Evolutionary conservation across 352 stramenopile species (phyloP), one percentile per base, ranked within the genome.

Genomic region (Phytophthora boehmeriae): DNA sequence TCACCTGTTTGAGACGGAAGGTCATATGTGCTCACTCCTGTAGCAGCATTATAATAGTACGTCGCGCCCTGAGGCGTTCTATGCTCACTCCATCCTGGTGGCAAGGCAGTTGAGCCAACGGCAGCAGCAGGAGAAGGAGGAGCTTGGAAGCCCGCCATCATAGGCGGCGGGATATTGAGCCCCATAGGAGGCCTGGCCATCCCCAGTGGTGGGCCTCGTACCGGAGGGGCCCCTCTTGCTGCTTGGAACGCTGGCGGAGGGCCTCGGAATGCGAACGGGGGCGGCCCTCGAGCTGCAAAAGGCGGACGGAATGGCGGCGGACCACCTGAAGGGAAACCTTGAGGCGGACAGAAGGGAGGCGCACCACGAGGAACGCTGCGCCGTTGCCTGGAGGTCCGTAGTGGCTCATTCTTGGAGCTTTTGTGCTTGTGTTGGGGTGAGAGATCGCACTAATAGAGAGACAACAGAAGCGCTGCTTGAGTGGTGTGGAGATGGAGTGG

Each of bases 21-120:
- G 20, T 90, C 83, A 42, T 90, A 92, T 8, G 80, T 89, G 45
- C 75, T 89, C 5, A 88, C 78, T 2, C 81, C 75, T 13, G 80
- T 88, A 22, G 57, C 45, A 2, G 74, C 55, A 44, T 89, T 88
- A 50, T 88, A 84, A 51, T 81, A 92, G 57, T 90, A 92, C 38
- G 63, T 70, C 35, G 69, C 56, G 8, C 78, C 80, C 36, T 88
- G 75, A 2, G 77, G 76, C 6, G 79, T 84, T 39, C 73, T 71
- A 42, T 83, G 70, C 42, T 90, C 83, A 20, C 63, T 88, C 83
- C 83, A 92, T 41, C 78, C 81, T 4, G 68, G 52, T 4, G 80
- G 83, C n/a, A 89, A 50, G 16, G 30, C 34, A 6, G 57, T 14
- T 14, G 13, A 16, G 19, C 34, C 34, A 16, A 39, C 28, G 22